A percentile compares a stretch with the other conserved stretches of the same genome.
Conservation (phyloP, 129 eudicot genomes). For the Saposhnikovia divaricata region DNA sequence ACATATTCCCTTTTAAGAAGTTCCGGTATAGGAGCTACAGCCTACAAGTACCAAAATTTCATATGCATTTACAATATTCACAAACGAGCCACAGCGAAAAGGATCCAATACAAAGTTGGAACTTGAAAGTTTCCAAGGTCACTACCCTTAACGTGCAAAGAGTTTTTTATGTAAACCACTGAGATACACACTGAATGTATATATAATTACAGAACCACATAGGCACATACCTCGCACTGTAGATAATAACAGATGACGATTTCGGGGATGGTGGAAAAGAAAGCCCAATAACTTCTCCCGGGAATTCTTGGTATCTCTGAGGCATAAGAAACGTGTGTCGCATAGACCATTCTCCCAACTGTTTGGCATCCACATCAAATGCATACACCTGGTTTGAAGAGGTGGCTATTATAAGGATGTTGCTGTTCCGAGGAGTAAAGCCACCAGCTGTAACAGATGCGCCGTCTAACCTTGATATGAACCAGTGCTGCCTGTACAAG, state of each 20-base stretch:
- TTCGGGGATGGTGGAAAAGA: constrained; percentile 72
- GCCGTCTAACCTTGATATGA: constrained; percentile 83
- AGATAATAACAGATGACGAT: constrained; percentile 55
- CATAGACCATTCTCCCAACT: constrained; percentile 87
- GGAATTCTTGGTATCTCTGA: constrained; percentile 70
- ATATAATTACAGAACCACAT: not conserved
- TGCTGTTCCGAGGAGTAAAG: constrained; percentile 67
- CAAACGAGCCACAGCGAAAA: not conserved
- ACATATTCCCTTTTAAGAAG: not conserved
- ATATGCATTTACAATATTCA: not conserved
- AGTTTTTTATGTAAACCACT: not conserved
- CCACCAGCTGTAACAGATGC: constrained; percentile 92
- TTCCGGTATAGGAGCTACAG: not conserved
- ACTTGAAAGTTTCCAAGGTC: not conserved
- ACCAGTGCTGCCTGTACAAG: constrained; percentile 86
- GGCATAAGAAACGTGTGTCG: constrained; percentile 59
- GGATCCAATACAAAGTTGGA: not conserved
- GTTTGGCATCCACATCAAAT: constrained; percentile 89
- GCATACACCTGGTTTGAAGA: constrained; percentile 88
- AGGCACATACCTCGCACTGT: constrained; percentile 91
- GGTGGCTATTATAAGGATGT: constrained; percentile 68
- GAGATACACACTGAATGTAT: not conserved
- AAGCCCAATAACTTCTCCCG: constrained; percentile 94
- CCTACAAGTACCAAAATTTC: not conserved
- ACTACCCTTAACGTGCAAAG: not conserved